Base-by-base conservation (phyloP, 176 grass and related monocot species). In the Urochloa ruziziensis region DNA sequence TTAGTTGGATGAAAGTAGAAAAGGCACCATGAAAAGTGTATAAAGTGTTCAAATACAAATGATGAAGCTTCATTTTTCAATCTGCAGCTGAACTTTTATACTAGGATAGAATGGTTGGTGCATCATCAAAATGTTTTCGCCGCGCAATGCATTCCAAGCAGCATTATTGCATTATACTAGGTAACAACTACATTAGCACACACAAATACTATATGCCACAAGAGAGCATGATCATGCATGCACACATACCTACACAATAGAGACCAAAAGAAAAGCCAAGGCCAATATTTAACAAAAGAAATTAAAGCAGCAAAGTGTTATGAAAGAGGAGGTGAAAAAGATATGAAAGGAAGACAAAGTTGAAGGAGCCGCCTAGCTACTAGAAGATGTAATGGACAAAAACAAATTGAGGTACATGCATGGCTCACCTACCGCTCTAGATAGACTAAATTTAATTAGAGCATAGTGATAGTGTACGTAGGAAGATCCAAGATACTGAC, bases 341-440 rank as follows among this genome's bases (percentile, higher is more conserved):
- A 40, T 7, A 42, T 65, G 16, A 21, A 75, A 87, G 60, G 46
- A 43, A 16, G 70, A 43, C 60, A 87, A 81, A 87, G 85, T 58
- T 47, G 70, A 87, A 59, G 16, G 24, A 40, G 15, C 48, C 60
- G 80, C 51, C 79, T 52, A 52, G 49, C 49, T 42, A 77, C 79
- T 82, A 70, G 70, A 82, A 62, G 87, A 58, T 75, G 75, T 40
- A 73, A 35, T 47, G 8, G 58, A 48, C 56, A 67, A 67, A 67
- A 74, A 67, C 37, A 68, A 89, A 67, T 14, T 48, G 81, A 82
- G 64, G 28, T 83, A 84, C 59, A 60, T 67, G 36, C 75, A 84
- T 80, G 59, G 67, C 67, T 89, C 75, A 80, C 29, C 81, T 39
- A 89, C 75, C 81, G 39, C 74, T 79, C 36, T 80, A 84, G 57